Base-by-base conservation (phyloP, 2,329 filamentous ascomycete genomes). In the Fusarium sambucinum region DNA sequence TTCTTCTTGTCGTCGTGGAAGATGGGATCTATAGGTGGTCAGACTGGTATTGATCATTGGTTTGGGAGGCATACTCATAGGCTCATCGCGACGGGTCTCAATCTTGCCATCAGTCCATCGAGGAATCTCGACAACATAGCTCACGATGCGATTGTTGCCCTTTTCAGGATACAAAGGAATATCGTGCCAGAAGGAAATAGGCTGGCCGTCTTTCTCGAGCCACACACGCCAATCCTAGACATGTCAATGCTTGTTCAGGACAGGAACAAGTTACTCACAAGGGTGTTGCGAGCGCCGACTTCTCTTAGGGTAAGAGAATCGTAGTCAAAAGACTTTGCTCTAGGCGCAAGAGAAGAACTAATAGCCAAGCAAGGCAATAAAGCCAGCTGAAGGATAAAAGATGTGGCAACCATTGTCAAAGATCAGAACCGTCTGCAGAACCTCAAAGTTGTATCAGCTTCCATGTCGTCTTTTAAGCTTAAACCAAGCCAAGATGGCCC, bases 101-200 rank as follows among this genome's bases (percentile, higher is more conserved):
- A 80, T 74, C 72, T 80, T 81, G 54, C 59, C 79, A 46, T 81
- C 77, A 2, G 76, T 78, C 80, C 80, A 82, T 40, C 79, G 71
- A 2, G 80, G 80, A 11, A 82, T 81, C 68, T 82, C 80, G 2
- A 81, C 77, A 13, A 80, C 77, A 13, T 79, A 77, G 72, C 77
- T 80, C 69, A 81, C 73, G 38, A 81, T 73, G 25, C 69, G 73
- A 27, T 76, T 75, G 55, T 80, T 71, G 5, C 68, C 74, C 29
- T 72, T 72, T 33, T 77, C 70, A 6, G 80, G 79, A 51, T 79
- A 81, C 9, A 80, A 56, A 1, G 80, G 80, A 30, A 82, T 73
- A 61, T 82, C 80, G 46, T 82, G 80, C 79, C 80, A 81, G 64
- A 77, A 78, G 0, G 80, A 81, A 37, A 81, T 78, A 6, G 79